Base-by-base conservation (phyloP, 177 flowering plant species). In the Vitis hybrid region DNA sequence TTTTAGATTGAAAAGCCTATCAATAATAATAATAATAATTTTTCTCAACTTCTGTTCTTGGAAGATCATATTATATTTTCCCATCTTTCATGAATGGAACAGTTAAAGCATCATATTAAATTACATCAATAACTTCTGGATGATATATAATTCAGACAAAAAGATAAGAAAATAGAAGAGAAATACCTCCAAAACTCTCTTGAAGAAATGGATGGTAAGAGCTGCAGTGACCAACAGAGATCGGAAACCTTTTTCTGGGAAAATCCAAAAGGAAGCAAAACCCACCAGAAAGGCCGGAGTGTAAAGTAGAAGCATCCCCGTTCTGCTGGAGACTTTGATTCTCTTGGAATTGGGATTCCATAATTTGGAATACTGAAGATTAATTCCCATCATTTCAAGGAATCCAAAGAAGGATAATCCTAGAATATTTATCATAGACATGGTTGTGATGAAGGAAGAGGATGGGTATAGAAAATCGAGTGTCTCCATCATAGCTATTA, bases 321-420 rank as follows among this genome's bases (percentile, higher is more conserved):
- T 62, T 69, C 78, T 74, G 56, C 89, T 80, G 1, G 89, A 65
- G 12, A 84, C 11, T 45, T 62, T 60, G 15, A 66, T 60, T 64
- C 49, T 26, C 14, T 58, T 56, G 2, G 70, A 10, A 30, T 19
- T 40, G 49, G 26, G 26, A 48, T 74, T 72, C 71, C 70, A 72
- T 71, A 88, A 83, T 55, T 89, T 87, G 66, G 91, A 87, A 65
- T 89, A 89, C 52, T 80, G 77, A 70, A 89, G 26, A 60, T 82
- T 79, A 7, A 65, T 78, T 4, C 90, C 94, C 60, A 67, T 77
- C 12, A 66, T 17, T 72, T 89, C 93, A 14, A 70, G 72, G 15
- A 81, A 57, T 4, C 85, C 89, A 13, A 58, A 4, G 59, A 51
- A 19, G 0, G 80, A 67, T 10, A 80, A 2, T 2, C 79, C 67